Base-by-base conservation (phyloP, 2,329 filamentous ascomycete species). In the Gyromitra esculenta region DNA sequence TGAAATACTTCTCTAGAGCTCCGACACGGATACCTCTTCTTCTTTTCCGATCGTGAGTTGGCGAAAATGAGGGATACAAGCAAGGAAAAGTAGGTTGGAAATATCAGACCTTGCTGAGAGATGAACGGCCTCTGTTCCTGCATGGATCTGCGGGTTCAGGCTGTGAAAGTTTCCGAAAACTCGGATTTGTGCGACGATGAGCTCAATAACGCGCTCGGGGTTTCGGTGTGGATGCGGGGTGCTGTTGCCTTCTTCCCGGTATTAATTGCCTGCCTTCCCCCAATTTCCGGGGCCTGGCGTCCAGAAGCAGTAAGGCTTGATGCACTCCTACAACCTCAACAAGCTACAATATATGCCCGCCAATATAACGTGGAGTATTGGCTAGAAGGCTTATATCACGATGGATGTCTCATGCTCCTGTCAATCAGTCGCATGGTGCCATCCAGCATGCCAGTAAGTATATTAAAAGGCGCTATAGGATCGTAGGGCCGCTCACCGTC, bases 211-310 rank as follows among this genome's bases (percentile, higher is more conserved):
- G 56, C 21, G 31, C 15, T 59, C 52, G 54, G 54, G 39, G n/a
- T 50, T 69, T 59, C 65, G 65, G 65, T 56, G 64, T 59, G 39
- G 64, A 45, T 59, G 64, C 52, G 50, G 64, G 64, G 64, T 52
- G 54, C n/a, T 45, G 63, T 15, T 41, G 63, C 48, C 64, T 35
- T 54, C 31, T n/a, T 37, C 64, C 48, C 35, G 64, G 64, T 15
- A 67, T 25, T 9, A 56, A 41, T 21, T 56, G 7, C 15, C 15
- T 21, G 15, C 25, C 25, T 31, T 7, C 45, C 63, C 63, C 45
- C 45, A 31, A 66, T 54, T 54, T 54, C 43, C 65, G 59, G 37
- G 65, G 52, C 39, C 21, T 60, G 39, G 18, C 54, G 50, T 69
- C 65, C 65, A 54, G 48, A 41, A 25, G 21, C 18, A 57, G n/a